Percentiles rank a stretch among this genome's conserved stretches.
Conservation (phyloP, 306 rosid genomes). For the Delonix regia region DNA sequence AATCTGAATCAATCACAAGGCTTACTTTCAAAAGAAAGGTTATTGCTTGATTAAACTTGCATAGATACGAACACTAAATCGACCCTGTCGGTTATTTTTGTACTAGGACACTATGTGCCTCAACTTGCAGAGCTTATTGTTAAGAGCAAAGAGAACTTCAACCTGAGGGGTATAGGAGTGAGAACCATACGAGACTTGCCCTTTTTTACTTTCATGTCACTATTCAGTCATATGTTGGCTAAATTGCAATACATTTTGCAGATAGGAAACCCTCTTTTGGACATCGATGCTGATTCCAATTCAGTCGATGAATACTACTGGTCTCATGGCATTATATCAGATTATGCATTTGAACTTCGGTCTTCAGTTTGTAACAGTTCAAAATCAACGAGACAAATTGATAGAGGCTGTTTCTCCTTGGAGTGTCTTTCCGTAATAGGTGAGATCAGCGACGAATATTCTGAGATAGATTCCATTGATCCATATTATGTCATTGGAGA, state of each 20-base stretch:
- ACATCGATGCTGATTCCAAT: slow-evolving; percentile 17
- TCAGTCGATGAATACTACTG: slow-evolving; percentile 27
- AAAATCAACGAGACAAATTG: not conserved
- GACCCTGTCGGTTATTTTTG: not conserved
- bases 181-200: not conserved
- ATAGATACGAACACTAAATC: too few species aligned
- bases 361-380: slow-evolving; percentile 32
- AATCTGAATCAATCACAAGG: not conserved
- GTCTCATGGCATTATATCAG: slow-evolving; percentile 45
- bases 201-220: not conserved
- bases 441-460: not conserved
- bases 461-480: not conserved
- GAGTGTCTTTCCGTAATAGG: not conserved
- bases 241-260: slow-evolving; percentile 1
- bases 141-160: slow-evolving; percentile 32
- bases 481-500: slow-evolving; percentile 7
- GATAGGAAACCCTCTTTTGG: slow-evolving; percentile 44
- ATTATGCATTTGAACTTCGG: slow-evolving; percentile 24
- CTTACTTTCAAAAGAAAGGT: not conserved
- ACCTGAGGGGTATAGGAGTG: slow-evolving; percentile 43
- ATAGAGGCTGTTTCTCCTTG: not conserved
- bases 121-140: slow-evolving; percentile 45
- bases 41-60: not conserved
- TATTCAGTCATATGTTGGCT: not conserved
- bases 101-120: slow-evolving; percentile 45